Base-by-base conservation (phyloP, 1,284 basidiomycete genomes). In the Boletus calvinii region DNA sequence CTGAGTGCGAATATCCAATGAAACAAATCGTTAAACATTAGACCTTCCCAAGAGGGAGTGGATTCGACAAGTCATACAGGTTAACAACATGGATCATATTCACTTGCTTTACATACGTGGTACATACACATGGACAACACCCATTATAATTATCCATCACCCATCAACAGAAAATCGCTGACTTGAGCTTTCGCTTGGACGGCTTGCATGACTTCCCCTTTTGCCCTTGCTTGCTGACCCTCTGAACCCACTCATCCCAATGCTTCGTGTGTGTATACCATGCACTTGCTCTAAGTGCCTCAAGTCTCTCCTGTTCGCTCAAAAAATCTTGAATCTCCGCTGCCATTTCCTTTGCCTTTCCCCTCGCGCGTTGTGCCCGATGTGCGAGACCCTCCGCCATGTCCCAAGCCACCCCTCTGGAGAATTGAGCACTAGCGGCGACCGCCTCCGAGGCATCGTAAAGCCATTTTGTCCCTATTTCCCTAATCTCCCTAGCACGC, bases 401-500 rank as follows among this genome's bases (percentile, higher is more conserved):
- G 12, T 69, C 67, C 55, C 50, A 17, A 26, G 83, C 84, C 52
- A 76, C 72, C 60, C 72, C 74, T 68, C 68, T 76, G 39, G 84
- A 84, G 40, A 69, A 56, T 38, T 66, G 64, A 30, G 77, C 71
- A 40, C 73, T 64, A 1, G 65, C 70, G 48, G 59, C 64, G 48
- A 81, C 61, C 46, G 59, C 68, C 51, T 76, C 73, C 29, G 72
- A 65, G 9, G 79, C 70, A 17, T 66, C 67, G 20, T 70, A 64
- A 13, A 80, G 55, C 55, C 77, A 70, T 50, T 71, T 69, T 51
- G 71, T 66, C 15, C 80, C 80, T 46, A 63, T 74, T 52, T 74
- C 72, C 56, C 68, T 76, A 12, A 89, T 67, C 60, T 81, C 74
- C 67, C 72, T 78, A 17, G 86, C 87, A 43, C 76, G 77, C 48